Evolutionary conservation across 371 early-diverging fungal species (phyloP), one percentile per base, ranked within the genome.

Genomic region (Rhizomucor miehei): DNA sequence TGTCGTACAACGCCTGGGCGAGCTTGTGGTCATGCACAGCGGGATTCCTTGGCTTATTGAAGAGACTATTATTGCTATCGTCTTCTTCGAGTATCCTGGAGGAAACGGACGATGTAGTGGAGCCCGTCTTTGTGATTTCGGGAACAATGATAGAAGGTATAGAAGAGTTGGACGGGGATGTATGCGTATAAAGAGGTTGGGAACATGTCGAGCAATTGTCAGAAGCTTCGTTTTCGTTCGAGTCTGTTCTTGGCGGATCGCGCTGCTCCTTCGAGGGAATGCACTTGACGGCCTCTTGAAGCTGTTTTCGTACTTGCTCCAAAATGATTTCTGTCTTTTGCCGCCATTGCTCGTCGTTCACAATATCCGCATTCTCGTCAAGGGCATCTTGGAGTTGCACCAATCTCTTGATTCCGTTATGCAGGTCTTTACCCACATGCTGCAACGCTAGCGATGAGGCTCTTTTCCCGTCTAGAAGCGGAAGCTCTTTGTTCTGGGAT

Each of bases 21-120:
- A 29, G 29, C 29, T 29, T 29, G 29, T 29, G 29, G 29, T 29
- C 29, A 29, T 29, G 29, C 29, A 29, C 29, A 8, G 29, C 29
- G 3, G 29, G 29, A 29, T 29, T 29, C 29, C 29, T 29, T 8
- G 29, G 29, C 8, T 8, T 29, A 8, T 29, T 29, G 8, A 29
- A 29, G 5, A 29, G 29, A 45, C 29, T 29, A 8, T n/a, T 43
- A 23, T 50, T 52, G 9, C 41, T 51, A 0, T 57, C 67, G n/a
- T 65, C 57, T 24, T 65, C 70, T 49, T 69, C 56, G 23, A 55
- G 52, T 50, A 60, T 60, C 35, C 60, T 60, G 19, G 45, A 34
- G 13, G 34, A 45, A 10, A 46, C 36, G 45, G 45, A 19, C 5
- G 54, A 54, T 36, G 54, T 45, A 16, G 25, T 9, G 0, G 54